Evolutionary conservation across 306 rosid genomes (phyloP), one percentile per base, ranked within the genome.

Genomic region (Malus sieversii): DNA sequence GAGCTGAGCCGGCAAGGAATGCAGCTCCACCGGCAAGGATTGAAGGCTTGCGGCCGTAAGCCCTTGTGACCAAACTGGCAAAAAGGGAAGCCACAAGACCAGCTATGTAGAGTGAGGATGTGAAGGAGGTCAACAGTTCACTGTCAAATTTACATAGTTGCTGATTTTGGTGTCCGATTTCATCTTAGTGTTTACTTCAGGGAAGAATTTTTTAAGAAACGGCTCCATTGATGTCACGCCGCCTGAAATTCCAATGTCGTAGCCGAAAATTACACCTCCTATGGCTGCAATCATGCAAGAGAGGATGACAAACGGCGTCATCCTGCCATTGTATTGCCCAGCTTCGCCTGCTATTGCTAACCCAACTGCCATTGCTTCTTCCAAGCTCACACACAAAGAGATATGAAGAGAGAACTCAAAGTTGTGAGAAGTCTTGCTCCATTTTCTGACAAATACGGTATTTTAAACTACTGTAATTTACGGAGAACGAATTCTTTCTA

Each of bases 221-320:
- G 90, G 77, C 52, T 84, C 97, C 97, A 91, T 91, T 51, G 97
- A 89, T 4, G 92, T 89, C 75, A 91, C 92, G 22, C 94, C 91
- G 76, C 88, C 94, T 80, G 94, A 84, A 76, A 87, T 87, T 77
- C 94, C 94, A 58, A 84, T 84, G 16, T 85, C 91, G 42, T 89
- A 89, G 70, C 91, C 88, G 8, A 85, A 90, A 76, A 90, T 87
- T n/a, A 87, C 77, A 19, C 95, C 95, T 61, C 95, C 92, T 42
- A 66, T 86, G 71, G 90, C 92, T 45, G 92, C 92, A 67, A 86
- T 63, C 83, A 84, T 81, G 10, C 86, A 90, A 68, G 95, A 87
- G 11, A 87, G 46, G 55, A 80, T 65, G 35, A 85, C 85, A 35
- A 85, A 68, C 20, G 48, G 61, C 65, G 93, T 90, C 32, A 90